Evolutionary conservation across 352 stramenopile genomes (phyloP).

Genomic region (Blastocystis sp.): DNA sequence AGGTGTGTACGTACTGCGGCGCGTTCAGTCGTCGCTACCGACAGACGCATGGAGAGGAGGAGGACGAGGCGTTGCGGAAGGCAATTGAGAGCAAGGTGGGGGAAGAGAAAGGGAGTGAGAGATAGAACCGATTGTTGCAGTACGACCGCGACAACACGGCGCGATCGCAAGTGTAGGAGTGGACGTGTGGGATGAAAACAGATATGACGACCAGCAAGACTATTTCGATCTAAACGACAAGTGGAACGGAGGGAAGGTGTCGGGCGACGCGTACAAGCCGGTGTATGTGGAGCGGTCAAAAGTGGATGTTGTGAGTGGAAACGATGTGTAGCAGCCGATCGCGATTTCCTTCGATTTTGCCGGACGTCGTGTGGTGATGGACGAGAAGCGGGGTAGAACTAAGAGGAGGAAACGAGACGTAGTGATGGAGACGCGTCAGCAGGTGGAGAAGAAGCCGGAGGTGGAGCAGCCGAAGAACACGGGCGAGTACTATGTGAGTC

Average conservation of each 20-base stretch:
- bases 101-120: neutral
- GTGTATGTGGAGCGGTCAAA: constrained; percentile 31
- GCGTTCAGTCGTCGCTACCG: constrained; percentile 23
- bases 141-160: constrained; percentile 30
- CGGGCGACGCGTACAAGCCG: neutral
- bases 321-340: constrained; percentile 16
- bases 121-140: constrained; percentile 27
- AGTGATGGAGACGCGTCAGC: neutral
- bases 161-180: constrained; percentile 26
- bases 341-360: constrained; percentile 47
- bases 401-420: neutral
- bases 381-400: neutral
- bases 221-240: constrained; percentile 42
- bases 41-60: neutral
- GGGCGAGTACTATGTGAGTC: constrained; percentile 10
- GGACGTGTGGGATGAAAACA: neutral
- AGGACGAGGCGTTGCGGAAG: constrained; percentile 7
- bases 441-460: neutral
- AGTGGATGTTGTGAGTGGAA: neutral
- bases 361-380: constrained; percentile 1
- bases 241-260: constrained; percentile 10
- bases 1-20: constrained; percentile 39
- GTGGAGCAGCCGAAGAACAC: neutral
- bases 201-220: constrained; percentile 34
- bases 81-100: constrained; percentile 32